Base-by-base conservation (phyloP, 371 early-diverging fungal genomes). In the Coemansia sp. region DNA sequence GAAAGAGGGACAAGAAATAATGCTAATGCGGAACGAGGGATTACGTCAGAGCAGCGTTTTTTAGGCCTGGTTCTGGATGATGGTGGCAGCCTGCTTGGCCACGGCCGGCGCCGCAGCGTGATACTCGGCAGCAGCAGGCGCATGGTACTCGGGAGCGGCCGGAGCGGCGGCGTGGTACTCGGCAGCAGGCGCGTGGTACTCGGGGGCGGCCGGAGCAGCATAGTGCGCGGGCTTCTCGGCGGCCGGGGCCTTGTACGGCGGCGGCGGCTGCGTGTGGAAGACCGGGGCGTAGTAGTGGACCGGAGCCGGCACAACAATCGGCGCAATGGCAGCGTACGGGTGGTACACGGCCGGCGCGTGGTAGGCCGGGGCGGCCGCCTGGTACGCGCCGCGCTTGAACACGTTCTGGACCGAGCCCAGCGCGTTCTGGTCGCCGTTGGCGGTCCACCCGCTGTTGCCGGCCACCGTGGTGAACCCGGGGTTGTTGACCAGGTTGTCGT, bases 401-500 rank as follows among this genome's bases (percentile, higher is more conserved):
- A 31, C 43, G 59, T 66, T 71, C 31, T 59, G 62, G 5, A 61
- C 56, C 8, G 71, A 31, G 0, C 67, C 67, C 54, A 71, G 42
- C 7, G 20, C 30, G 14, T 71, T 66, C 4, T 36, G 30, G 7
- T 66, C 57, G 40, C 71, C 71, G 16, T 71, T 66, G 3, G 71
- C 67, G 9, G 57, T 53, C 61, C 62, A 66, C 42, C 71, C 71
- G 48, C 41, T 59, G 56, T 62, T 63, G 14, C 67, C 71, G 1
- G 57, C 34, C 4, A 71, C 52, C 6, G 30, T 40, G 35, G 33
- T 51, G 7, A 59, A 16, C 3, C 58, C 55, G 0, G 61, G 58
- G 47, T 71, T 71, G 66, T 62, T 71, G 43, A 55, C 48, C 35
- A 56, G 31, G 47, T 71, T 71, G 40, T 71, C 67, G 26, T 50